Percentiles rank a stretch among this genome's conserved stretches.
These are phyloP conservation scores for Penicillium ucsense DNA, from an alignment of 495 filamentous ascomycete species.

Conservation along the genomic window DNA sequence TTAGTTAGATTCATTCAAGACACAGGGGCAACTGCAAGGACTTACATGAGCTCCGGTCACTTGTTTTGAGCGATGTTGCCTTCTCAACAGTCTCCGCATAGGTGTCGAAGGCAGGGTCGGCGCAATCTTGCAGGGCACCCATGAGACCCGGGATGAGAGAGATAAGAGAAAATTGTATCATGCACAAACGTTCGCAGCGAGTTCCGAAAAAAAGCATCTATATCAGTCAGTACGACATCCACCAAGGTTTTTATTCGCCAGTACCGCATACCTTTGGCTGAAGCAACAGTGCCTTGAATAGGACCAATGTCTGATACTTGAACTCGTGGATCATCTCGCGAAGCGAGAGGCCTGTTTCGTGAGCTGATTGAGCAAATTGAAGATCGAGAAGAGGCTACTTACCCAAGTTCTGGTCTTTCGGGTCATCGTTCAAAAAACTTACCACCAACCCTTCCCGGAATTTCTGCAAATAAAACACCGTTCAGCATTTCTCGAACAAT, in stretches of 20 bases:
- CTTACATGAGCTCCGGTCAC: conserved; percentile 74
- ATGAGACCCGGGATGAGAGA: conserved; percentile 89
- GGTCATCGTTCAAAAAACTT: conserved; percentile 55
- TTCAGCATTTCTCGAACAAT: conserved; percentile 7
- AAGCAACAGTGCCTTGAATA: conserved; percentile 86
- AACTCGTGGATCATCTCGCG: conserved; percentile 90
- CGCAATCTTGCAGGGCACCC: conserved; percentile 77
- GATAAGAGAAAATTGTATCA: conserved; percentile 95
- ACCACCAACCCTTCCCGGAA: conserved; percentile 83
- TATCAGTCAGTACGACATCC: conserved; percentile 2
- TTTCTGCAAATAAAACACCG: conserved; percentile 42
- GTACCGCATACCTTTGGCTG: conserved; percentile 71
- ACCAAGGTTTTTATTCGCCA: background rate
- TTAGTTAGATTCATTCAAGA: conserved; percentile 15
- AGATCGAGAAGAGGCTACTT: conserved; percentile 9
- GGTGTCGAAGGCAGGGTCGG: conserved; percentile 78
- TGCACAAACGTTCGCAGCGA: conserved; percentile 86
- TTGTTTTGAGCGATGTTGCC: conserved; percentile 82
- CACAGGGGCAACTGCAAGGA: background rate
- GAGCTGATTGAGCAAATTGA: conserved; percentile 9
- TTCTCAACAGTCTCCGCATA: conserved; percentile 66
- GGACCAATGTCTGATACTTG: conserved; percentile 81
- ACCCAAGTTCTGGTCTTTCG: conserved; percentile 82
- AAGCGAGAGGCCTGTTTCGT: conserved; percentile 58
- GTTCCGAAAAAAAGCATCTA: conserved; percentile 99